A percentile compares a stretch with the other conserved stretches of the same genome.
phyloP scores from a whole-genome alignment of 2,329 filamentous ascomycete species.

The Sporothrix globosa region DNA sequence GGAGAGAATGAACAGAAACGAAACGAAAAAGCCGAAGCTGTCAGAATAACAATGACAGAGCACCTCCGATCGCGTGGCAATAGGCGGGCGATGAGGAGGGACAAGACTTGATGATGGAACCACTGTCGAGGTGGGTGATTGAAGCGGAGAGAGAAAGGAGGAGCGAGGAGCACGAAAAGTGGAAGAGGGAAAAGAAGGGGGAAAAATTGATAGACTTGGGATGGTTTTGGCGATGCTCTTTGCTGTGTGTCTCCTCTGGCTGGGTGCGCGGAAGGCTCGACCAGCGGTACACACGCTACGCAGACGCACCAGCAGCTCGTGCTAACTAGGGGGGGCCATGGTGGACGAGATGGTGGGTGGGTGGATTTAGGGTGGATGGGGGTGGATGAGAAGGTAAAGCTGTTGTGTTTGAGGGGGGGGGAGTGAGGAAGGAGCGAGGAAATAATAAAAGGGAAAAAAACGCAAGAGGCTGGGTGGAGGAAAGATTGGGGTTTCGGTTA shows the following conservation, averaged over 20 bases:
- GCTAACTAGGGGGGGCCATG: constrained; percentile 26
- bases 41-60: neutral
- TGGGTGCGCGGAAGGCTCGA: constrained; percentile 30
- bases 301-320: constrained; percentile 18
- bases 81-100: constrained; percentile 22
- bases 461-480: constrained; percentile 31
- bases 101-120: constrained; percentile 17
- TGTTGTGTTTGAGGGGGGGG: constrained; percentile 34
- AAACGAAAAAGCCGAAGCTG: neutral
- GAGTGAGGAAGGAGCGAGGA: constrained; percentile 1
- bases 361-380: constrained; percentile 27
- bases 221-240: constrained; percentile 33
- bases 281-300: constrained; percentile 26
- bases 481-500: constrained; percentile 31
- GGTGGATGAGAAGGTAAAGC: constrained; percentile 29
- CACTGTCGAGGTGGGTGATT: constrained; percentile 21
- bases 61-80: constrained; percentile 20
- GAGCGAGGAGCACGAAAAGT: constrained; percentile 19
- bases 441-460: constrained; percentile 21
- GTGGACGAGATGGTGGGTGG: constrained; percentile 28
- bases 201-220: constrained; percentile 28
- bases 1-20: neutral
- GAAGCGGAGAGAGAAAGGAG: constrained; percentile 15
- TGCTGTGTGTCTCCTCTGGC: constrained; percentile 27
- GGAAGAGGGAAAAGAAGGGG: constrained; percentile 28